These are phyloP conservation scores for Linderniella brevidens DNA, from an alignment of 257 asterid species.

Conservation along the genomic window DNA sequence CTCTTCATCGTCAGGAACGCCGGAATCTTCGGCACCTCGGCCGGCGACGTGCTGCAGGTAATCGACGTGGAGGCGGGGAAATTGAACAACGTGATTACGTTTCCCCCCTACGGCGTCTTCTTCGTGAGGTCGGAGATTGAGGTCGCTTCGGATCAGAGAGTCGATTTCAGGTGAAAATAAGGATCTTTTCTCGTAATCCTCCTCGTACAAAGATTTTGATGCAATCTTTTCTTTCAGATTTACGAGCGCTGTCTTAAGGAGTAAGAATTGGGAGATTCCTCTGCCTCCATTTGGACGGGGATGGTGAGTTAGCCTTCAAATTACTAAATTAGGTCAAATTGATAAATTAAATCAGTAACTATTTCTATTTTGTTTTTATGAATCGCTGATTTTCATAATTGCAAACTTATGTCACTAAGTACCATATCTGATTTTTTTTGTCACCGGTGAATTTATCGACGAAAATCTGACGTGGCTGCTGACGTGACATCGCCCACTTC, in stretches of 20 bases:
- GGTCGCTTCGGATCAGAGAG: constrained; percentile 64
- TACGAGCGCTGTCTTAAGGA: constrained; percentile 80
- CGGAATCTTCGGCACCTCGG: constrained; percentile 43
- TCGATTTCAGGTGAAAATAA: constrained; percentile 42
- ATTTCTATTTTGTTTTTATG: no score
- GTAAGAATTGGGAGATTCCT: constrained; percentile 79
- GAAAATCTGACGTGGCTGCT: no score
- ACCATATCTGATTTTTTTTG: no score
- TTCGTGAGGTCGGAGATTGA: constrained; percentile 77
- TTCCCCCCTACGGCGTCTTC: constrained; percentile 86
- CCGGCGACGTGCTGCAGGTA: constrained; percentile 84
- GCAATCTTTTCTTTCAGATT: constrained; percentile 34
- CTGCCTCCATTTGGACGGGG: constrained; percentile 94
- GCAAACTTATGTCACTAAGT: no score
- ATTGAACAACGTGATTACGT: constrained; percentile 70
- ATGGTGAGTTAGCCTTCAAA: constrained; percentile 52
- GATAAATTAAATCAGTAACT: no score
- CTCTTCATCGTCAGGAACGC: constrained; percentile 64
- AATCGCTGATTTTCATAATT: no score
- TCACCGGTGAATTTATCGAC: no score
- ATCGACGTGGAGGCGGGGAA: constrained; percentile 45
- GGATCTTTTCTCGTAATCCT: background rate
- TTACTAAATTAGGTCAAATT: no score
- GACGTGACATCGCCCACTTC: no score
- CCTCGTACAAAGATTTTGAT: no score